Conservation (phyloP, 129 eudicot genomes). For the Artemisia tridentata region DNA sequence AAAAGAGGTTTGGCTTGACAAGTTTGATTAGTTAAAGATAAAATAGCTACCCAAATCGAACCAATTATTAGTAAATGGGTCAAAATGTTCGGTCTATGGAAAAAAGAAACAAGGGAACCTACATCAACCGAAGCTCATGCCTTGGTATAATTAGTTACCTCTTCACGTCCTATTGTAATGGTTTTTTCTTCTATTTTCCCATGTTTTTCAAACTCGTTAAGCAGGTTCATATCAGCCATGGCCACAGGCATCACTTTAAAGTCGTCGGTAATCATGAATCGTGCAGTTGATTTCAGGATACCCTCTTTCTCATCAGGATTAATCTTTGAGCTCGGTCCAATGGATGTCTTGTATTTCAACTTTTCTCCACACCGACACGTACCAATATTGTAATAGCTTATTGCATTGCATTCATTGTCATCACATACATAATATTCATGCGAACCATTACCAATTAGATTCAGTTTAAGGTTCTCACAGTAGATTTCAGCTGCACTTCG, state of each 20-base stretch:
- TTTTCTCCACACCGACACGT: slow-evolving; percentile 22
- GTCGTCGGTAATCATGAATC: slow-evolving; percentile 27
- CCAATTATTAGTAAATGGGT: no score
- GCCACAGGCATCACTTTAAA: slow-evolving; percentile 23
- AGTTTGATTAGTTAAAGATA: no score
- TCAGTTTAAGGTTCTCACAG: slow-evolving; percentile 14
- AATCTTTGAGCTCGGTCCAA: not conserved
- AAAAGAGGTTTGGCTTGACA: no score
- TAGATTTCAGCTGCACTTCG: slow-evolving; percentile 24
- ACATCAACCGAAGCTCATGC: not conserved
- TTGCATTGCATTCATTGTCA: not conserved
- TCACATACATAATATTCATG: slow-evolving; percentile 8
- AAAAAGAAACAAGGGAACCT: not conserved
- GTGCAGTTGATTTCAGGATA: slow-evolving; percentile 26
- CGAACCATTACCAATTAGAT: not conserved
- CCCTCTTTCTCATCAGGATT: not conserved
- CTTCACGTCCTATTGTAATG: slow-evolving; percentile 5
- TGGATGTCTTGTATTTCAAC: not conserved
- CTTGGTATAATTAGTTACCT: slow-evolving; percentile 21
- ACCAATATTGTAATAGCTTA: slow-evolving; percentile 23
- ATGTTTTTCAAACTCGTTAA: slow-evolving; percentile 18
- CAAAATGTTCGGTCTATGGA: no score
- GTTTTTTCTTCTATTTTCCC: slow-evolving; percentile 22
- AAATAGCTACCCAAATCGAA: no score
- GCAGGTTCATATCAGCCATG: slow-evolving; percentile 26